These are phyloP conservation scores for Pleomassaria siparia DNA, from an alignment of 2,329 filamentous ascomycete species.

Conservation along the genomic window DNA sequence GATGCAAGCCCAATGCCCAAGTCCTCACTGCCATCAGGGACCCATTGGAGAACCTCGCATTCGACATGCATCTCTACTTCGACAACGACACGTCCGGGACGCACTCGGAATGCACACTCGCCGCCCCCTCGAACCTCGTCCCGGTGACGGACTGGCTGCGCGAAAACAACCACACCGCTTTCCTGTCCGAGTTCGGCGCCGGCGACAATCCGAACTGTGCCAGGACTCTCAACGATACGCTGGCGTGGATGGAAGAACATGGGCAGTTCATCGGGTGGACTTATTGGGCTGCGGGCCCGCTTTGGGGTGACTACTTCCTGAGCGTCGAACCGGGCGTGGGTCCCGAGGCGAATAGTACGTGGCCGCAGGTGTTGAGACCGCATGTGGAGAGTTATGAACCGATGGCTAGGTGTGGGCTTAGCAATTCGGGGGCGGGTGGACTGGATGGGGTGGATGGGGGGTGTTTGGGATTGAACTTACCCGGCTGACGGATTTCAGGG, in stretches of 20 bases:
- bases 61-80: slow-evolving; percentile 57
- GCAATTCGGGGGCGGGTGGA: slow-evolving; percentile 9
- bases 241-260: slow-evolving; percentile 43
- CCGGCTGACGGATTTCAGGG: too few species aligned
- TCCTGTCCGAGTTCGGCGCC: slow-evolving; percentile 55
- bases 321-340: slow-evolving; percentile 22
- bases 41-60: slow-evolving; percentile 51
- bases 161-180: slow-evolving; percentile 50
- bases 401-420: slow-evolving; percentile 24
- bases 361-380: slow-evolving; percentile 21
- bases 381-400: slow-evolving; percentile 20
- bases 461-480: slow-evolving; percentile 20
- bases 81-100: slow-evolving; percentile 52
- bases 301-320: slow-evolving; percentile 47
- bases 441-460: slow-evolving; percentile 12
- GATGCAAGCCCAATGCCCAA: slow-evolving; percentile 43
- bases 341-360: slow-evolving; percentile 17
- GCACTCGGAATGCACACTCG: slow-evolving; percentile 49
- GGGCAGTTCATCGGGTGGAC: slow-evolving; percentile 55
- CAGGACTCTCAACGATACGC: slow-evolving; percentile 48
- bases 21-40: slow-evolving; percentile 48
- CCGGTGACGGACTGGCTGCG: slow-evolving; percentile 51
- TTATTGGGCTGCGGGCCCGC: slow-evolving; percentile 54
- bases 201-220: slow-evolving; percentile 45
- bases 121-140: slow-evolving; percentile 45